phyloP scores from a whole-genome alignment of 306 rosid species.

The Vigna nakashimae region DNA sequence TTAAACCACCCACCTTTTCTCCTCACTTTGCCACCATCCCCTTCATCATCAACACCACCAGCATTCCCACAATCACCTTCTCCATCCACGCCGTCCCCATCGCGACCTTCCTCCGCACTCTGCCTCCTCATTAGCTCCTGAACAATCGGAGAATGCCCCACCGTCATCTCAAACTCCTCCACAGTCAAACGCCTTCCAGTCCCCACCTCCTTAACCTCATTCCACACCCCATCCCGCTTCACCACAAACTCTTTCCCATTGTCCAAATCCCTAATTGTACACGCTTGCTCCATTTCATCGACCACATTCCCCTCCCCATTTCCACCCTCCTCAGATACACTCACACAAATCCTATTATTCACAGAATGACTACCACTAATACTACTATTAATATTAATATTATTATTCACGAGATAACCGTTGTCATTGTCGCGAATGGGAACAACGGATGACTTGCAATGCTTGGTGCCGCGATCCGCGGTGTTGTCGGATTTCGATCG shows the following conservation, averaged over 20 bases:
- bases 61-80: constrained; percentile 55
- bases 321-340: constrained; percentile 45
- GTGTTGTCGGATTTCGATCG: constrained; percentile 69
- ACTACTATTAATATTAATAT: constrained; percentile 3
- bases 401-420: constrained; percentile 54
- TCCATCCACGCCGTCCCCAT: constrained; percentile 48
- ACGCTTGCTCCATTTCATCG: constrained; percentile 56
- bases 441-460: constrained; percentile 41
- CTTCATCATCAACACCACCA: constrained; percentile 33
- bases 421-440: constrained; percentile 33
- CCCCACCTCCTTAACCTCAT: constrained; percentile 83
- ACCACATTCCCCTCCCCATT: constrained; percentile 43
- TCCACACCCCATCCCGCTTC: constrained; percentile 78
- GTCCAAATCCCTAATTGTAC: constrained; percentile 78
- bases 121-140: constrained; percentile 88
- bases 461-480: constrained; percentile 31
- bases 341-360: constrained; percentile 45
- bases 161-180: constrained; percentile 90
- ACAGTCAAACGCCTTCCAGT: constrained; percentile 87
- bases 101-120: constrained; percentile 67
- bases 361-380: constrained; percentile 26
- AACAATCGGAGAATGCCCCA: constrained; percentile 91
- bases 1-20: constrained; percentile 78
- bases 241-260: constrained; percentile 89
- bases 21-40: constrained; percentile 55